Percentiles rank a stretch among this genome's conserved stretches.
phyloP scores from a whole-genome alignment of 2,329 filamentous ascomycete species.

The Fusarium floridanum region DNA sequence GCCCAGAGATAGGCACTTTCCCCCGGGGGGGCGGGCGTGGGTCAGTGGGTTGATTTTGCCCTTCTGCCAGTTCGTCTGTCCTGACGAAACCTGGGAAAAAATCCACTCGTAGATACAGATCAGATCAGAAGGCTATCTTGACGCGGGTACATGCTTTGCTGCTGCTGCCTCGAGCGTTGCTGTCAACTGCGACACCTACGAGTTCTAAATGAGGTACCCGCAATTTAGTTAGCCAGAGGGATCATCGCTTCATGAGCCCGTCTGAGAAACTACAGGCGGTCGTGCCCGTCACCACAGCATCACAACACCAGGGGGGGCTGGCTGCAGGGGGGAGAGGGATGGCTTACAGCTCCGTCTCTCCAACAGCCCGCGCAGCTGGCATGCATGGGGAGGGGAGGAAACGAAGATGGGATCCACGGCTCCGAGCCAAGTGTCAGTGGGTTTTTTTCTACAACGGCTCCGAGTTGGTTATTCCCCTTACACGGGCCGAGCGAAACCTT shows the following conservation, averaged over 20 bases:
- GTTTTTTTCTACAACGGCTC: constrained; percentile 18
- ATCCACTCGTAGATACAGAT: constrained; percentile 27
- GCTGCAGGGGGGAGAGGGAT: background rate
- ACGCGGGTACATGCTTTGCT: background rate
- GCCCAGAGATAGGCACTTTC: constrained; percentile 38
- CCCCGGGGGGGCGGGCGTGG: constrained; percentile 11
- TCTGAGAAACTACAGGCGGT: constrained; percentile 1
- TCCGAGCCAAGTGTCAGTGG: constrained; percentile 6
- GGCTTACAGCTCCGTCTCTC: constrained; percentile 4
- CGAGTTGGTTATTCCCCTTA: constrained; percentile 2
- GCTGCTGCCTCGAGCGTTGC: background rate
- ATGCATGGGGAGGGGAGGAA: background rate
- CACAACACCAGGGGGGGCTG: constrained; percentile 10
- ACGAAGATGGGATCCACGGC: constrained; percentile 3
- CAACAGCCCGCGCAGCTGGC: background rate
- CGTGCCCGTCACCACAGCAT: constrained; percentile 8
- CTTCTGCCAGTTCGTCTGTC: background rate
- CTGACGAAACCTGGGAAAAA: background rate
- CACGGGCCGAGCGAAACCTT: constrained; percentile 1
- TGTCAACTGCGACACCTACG: background rate
- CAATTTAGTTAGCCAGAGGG: constrained; percentile 8
- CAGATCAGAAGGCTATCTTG: constrained; percentile 11
- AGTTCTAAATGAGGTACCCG: background rate
- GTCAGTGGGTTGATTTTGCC: constrained; percentile 3
- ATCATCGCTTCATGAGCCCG: constrained; percentile 18